phyloP scores from a whole-genome alignment of 768 basidiomycete species.

The Epithele typhae region DNA sequence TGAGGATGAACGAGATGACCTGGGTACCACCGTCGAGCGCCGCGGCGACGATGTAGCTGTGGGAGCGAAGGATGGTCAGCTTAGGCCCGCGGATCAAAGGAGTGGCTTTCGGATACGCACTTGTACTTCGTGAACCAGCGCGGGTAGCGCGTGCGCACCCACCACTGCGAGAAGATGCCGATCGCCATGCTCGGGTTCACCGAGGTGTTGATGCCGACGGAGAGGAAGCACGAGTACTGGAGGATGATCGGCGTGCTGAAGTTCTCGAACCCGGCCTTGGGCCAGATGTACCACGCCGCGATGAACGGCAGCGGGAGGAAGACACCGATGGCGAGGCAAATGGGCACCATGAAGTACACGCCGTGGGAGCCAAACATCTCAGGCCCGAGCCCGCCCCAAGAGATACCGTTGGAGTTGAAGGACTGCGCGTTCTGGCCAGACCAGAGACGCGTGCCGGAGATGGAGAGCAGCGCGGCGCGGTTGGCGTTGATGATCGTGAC shows the following conservation, averaged over 20 bases:
- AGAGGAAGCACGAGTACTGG: constrained; percentile 38
- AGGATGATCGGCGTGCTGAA: constrained; percentile 45
- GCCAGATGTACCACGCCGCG: constrained; percentile 39
- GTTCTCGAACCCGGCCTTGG: constrained; percentile 42
- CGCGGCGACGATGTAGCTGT: constrained; percentile 36
- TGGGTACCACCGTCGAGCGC: constrained; percentile 37
- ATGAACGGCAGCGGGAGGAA: constrained; percentile 53
- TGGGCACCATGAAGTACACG: constrained; percentile 14
- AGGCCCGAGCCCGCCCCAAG: constrained; percentile 50
- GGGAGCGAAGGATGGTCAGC: neutral
- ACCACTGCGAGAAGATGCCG: constrained; percentile 45
- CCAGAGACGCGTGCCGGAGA: constrained; percentile 50
- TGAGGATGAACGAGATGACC: constrained; percentile 33
- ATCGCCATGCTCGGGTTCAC: constrained; percentile 42
- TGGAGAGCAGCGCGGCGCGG: constrained; percentile 38
- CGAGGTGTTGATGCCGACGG: constrained; percentile 54
- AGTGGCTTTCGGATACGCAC: constrained; percentile 14
- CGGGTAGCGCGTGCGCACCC: constrained; percentile 34
- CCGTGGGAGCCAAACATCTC: constrained; percentile 15
- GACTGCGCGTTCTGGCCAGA: constrained; percentile 47
- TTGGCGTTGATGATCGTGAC: constrained; percentile 25
- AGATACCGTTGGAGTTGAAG: constrained; percentile 47
- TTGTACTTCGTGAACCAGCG: constrained; percentile 36
- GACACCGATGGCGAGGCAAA: constrained; percentile 49
- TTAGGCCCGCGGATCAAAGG: neutral